These are phyloP conservation scores for Pseudozyma tsukubaensis DNA, from an alignment of 1,284 basidiomycete genomes.

Conservation along the genomic window DNA sequence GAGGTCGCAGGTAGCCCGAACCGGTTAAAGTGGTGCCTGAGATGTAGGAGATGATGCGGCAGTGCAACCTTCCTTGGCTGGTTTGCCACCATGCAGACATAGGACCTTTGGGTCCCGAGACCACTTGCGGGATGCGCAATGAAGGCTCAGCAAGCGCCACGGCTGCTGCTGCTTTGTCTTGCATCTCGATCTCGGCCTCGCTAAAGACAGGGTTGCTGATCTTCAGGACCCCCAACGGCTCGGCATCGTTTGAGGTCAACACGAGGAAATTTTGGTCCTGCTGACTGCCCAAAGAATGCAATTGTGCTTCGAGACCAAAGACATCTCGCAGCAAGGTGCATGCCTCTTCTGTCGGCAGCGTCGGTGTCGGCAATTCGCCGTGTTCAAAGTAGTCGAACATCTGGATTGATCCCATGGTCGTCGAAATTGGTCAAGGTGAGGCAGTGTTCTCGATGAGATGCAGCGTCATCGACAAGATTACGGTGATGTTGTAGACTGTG, in stretches of 20 bases:
- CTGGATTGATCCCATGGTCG: neutral
- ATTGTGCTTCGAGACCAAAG: neutral
- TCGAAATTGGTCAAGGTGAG: neutral
- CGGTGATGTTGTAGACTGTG: too few species aligned
- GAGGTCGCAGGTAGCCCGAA: neutral
- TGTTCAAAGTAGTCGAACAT: neutral
- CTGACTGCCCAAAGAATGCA: neutral
- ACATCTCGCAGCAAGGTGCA: neutral
- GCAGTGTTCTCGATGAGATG: neutral
- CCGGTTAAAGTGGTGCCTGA: neutral
- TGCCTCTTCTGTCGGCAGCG: neutral
- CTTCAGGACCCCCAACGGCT: neutral
- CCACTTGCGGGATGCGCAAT: neutral
- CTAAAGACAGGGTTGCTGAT: neutral
- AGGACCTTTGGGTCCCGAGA: neutral
- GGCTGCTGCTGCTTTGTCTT: neutral
- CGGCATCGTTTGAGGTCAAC: neutral
- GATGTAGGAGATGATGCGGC: neutral
- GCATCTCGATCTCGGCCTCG: neutral
- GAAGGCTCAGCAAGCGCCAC: neutral
- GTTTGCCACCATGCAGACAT: slow-evolving; percentile 1
- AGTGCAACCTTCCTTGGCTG: neutral
- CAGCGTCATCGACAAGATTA: too few species aligned
- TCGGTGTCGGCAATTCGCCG: neutral
- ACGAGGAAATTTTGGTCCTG: slow-evolving; percentile 1